Evolutionary conservation across 306 rosid genomes (phyloP).

Genomic region (Adenanthera pavonina): DNA sequence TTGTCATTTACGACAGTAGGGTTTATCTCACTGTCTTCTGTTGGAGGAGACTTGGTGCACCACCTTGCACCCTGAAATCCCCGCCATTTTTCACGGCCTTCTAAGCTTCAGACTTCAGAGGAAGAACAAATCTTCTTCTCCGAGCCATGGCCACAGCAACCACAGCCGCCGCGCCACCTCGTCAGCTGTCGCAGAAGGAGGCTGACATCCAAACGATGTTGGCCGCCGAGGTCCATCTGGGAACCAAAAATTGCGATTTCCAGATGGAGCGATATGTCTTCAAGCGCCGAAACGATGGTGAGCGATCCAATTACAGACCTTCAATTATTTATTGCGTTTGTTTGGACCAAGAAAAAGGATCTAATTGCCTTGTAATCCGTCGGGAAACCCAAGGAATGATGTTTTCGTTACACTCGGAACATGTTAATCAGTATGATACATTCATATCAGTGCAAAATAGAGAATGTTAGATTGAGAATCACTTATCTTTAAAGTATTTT

Average conservation of each 20-base stretch:
- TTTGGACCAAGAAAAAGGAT: background rate
- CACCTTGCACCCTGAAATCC: background rate
- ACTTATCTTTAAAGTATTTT: no score
- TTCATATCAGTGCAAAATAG: background rate
- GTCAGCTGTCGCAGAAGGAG: background rate
- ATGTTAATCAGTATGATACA: background rate
- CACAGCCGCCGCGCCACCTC: background rate
- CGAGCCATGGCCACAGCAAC: conserved; percentile 54
- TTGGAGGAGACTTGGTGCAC: background rate
- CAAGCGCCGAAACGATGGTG: background rate
- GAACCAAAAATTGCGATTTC: background rate
- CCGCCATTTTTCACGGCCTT: background rate
- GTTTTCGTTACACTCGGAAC: background rate
- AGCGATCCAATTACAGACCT: background rate
- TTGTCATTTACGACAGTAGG: background rate
- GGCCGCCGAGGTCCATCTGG: background rate
- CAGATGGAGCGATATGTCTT: background rate
- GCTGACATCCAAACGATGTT: conserved; percentile 6
- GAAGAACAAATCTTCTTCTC: background rate
- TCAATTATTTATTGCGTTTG: background rate
- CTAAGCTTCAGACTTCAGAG: background rate
- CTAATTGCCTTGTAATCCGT: background rate
- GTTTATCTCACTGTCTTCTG: background rate
- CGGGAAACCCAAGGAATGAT: background rate
- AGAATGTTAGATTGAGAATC: no score